Evolutionary conservation across 768 basidiomycete species (phyloP), one percentile per base, ranked within the genome.

Genomic region (Strobilomyces dryophilus): DNA sequence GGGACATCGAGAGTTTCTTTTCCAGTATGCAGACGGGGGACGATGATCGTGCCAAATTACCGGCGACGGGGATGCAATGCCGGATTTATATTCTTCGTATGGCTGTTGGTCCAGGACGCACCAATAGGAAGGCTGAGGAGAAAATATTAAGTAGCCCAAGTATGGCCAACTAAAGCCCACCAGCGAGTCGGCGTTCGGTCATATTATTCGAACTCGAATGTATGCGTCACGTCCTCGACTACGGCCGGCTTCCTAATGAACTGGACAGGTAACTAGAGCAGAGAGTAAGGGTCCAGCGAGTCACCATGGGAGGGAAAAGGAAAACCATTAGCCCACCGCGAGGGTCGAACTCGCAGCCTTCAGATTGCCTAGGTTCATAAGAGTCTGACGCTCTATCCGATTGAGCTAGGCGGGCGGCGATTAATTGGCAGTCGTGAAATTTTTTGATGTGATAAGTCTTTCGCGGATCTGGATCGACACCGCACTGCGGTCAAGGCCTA

Each of bases 381-480:
- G 77, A 79, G 78, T 79, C 78, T 81, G 78, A 79, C 78, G 78
- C 78, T 81, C 79, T 79, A 81, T 79, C 78, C 78, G 78, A 79
- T 79, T 79, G 79, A 81, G 78, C 79, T 80, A 80, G 78, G 78
- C 78, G 75, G 79, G 78, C 78, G 51, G 4, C 5, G 1, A 12
- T 5, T 4, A 2, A 0, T 3, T 21, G 0, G 10, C 0, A 1
- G 1, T 17, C 8, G 8, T 37, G 15, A 18, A 12, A 8, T 14
- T 9, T 17, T 12, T 40, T 20, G 17, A n/a, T 3, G 31, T 36
- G 14, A 27, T 9, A 36, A 14, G 15, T 39, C 42, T 45, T n/a
- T 35, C 32, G 9, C 36, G 26, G 17, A 52, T 45, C 51, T 43
- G 34, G 27, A 48, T 48, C 47, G 47, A 31, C 47, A 18, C 21